A percentile compares a stretch with the other conserved stretches of the same genome.
Conservation (phyloP, 192 early-diverging fungal species). For the Backusella luteola region DNA sequence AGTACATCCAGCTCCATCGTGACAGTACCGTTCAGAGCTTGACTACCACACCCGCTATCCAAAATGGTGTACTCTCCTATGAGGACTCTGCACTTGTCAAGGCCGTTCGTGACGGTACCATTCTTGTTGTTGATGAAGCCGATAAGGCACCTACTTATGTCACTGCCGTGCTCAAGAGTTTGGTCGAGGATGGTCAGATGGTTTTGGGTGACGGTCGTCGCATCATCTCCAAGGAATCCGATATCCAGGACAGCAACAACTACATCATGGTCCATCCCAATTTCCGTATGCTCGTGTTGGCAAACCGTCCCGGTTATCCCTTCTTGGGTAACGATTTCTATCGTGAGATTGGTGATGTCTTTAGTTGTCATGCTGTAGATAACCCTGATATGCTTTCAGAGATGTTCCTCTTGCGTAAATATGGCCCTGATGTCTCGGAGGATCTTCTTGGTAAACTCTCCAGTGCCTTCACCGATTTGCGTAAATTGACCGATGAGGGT, state of each 20-base stretch:
- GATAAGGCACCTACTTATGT: conserved; percentile 83
- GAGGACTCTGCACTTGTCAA: conserved; percentile 68
- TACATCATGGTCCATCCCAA: conserved; percentile 59
- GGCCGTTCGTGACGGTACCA: conserved; percentile 47
- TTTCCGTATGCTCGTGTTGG: conserved; percentile 83
- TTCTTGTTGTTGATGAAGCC: conserved; percentile 79
- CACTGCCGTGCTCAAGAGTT: conserved; percentile 69
- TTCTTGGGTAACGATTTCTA: conserved; percentile 86
- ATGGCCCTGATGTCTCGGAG: conserved; percentile 70
- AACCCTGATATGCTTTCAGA: conserved; percentile 79
- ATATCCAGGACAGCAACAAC: conserved; percentile 37
- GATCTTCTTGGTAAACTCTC: conserved; percentile 64
- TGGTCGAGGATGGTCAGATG: conserved; percentile 81
- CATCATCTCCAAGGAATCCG: conserved; percentile 52
- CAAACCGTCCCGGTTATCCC: conserved; percentile 78
- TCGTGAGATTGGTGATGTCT: conserved; percentile 76
- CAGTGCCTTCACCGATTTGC: conserved; percentile 68
- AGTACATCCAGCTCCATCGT: conserved; percentile 80
- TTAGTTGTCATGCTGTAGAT: conserved; percentile 70
- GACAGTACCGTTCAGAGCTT: conserved; percentile 79
- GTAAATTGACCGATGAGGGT: conserved; percentile 70
- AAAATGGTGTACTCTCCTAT: conserved; percentile 65
- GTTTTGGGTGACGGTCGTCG: conserved; percentile 72
- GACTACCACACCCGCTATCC: conserved; percentile 69
- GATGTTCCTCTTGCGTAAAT: conserved; percentile 66